Percentiles rank a stretch among this genome's conserved stretches.
These are phyloP conservation scores for Castanopsis chinensis DNA, from an alignment of 306 rosid genomes.

Conservation along the genomic window DNA sequence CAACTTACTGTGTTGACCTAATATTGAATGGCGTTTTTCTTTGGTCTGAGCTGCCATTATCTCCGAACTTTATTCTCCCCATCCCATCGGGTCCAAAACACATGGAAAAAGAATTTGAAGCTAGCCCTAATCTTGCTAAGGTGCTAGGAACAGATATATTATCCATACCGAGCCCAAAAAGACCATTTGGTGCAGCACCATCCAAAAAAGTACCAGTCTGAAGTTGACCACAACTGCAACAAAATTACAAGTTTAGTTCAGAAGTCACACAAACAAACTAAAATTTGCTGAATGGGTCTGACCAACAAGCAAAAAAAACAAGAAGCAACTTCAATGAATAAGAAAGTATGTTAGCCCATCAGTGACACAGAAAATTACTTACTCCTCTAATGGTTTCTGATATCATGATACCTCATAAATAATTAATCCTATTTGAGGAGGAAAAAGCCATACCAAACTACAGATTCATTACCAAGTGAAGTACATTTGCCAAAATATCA, in stretches of 20 bases:
- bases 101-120: slow-evolving; percentile 83
- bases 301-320: slow-evolving; percentile 9
- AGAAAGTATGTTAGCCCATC: slow-evolving; percentile 4
- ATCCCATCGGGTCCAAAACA: slow-evolving; percentile 65
- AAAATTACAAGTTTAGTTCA: slow-evolving; percentile 8
- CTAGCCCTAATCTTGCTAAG: slow-evolving; percentile 58
- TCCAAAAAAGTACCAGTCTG: slow-evolving; percentile 70
- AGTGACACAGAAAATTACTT: not conserved
- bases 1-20: slow-evolving; percentile 44
- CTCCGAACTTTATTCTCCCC: slow-evolving; percentile 87
- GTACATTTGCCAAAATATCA: not conserved
- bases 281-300: not conserved
- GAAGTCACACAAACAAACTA: not conserved
- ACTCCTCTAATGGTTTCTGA: not conserved
- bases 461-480: not conserved
- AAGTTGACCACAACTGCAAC: slow-evolving; percentile 78
- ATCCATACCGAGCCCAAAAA: slow-evolving; percentile 81
- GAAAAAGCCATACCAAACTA: not conserved
- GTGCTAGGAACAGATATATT: slow-evolving; percentile 72
- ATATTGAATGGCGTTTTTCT: slow-evolving; percentile 68
- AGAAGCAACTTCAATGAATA: slow-evolving; percentile 7
- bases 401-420: not conserved
- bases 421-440: not conserved
- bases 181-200: slow-evolving; percentile 84
- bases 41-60: slow-evolving; percentile 57